Base-by-base conservation (phyloP, 768 basidiomycete genomes). In the Tricholoma sp. region DNA sequence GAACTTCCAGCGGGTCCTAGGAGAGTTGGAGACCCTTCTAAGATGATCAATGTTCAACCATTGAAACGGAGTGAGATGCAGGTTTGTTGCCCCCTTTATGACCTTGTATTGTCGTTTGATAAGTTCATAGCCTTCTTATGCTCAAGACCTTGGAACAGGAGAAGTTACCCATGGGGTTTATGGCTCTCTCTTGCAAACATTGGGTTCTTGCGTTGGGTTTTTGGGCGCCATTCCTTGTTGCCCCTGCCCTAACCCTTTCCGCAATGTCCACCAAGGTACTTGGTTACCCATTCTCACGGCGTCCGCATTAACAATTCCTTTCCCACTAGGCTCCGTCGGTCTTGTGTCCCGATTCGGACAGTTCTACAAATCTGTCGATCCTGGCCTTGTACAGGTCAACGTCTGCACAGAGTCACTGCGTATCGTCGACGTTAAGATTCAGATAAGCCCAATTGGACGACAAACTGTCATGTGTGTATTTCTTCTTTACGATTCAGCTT, bases 351-450 rank as follows among this genome's bases (percentile, higher is more conserved):
- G 94, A 57, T 98, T 98, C 65, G 95, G 95, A 50, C 84, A 96
- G 67, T 96, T 98, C 80, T 96, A 96, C 84, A 93, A 90, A 73
- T 87, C 91, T 7, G 93, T 95, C 63, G 93, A 96, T 67, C 94
- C 92, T 1, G 94, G 95, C 56, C 80, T 97, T 33, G 89, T 89
- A 52, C 84, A 93, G 63, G 86, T 97, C 70, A 97, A 98, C 68
- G 90, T 96, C 58, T 96, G 94, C 80, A 91, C 93, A 13, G 96
- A 98, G 70, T 80, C 81, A 1, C 80, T 98, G 44, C 84, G 86
- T 56, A 70, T 89, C 49, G 92, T 98, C 61, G 91, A 97, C 67
- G 94, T 98, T 72, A 96, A 95, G 72, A 96, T 98, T 61, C 94
- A 96, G 70, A 94, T 98, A 63, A 89, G 85, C 61, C 74, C 88